Base-by-base conservation (phyloP, 2,329 filamentous ascomycete species). In the Aphanocladium album region DNA sequence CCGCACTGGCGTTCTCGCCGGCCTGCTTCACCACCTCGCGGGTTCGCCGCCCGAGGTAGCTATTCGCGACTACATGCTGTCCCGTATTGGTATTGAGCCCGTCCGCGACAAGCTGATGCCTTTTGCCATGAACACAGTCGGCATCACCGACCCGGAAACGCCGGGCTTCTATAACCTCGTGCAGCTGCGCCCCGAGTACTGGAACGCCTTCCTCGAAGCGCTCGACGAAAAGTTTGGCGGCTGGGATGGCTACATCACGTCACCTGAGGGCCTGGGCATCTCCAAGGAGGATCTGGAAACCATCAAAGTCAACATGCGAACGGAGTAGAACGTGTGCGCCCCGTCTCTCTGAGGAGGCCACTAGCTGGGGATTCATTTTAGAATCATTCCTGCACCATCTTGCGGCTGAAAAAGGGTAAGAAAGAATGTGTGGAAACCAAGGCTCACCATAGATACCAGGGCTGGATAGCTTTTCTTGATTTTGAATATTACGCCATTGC, bases 41-140 rank as follows among this genome's bases (percentile, higher is more conserved):
- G 81, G 80, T 33, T 77, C 78, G 25, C 64, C 74, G 5, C 64
- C 71, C 12, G 75, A 82, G 25, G 71, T 69, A 14, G 71, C 82
- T 37, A 66, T 71, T 21, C 70, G 79, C 47, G 82, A 85, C 71
- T 85, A 80, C 71, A 72, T 83, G 69, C 73, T 85, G 30, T 83
- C 81, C 11, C 76, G 82, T 30, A 75, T 85, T 62, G 81, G 82
- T 33, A 76, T 74, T 0, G 82, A 84, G 69, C 77, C 77, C 27
- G 79, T 77, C 7, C 79, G 81, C 21, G 75, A 79, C 61, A 73
- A 75, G 64, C 76, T 85, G 5, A 63, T 81, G 14, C 66, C 69
- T 5, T 79, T 77, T 58, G 76, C 79, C 14, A 66, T 75, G 62
- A 65, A 69, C 33, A 76, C 73, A 25, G 65, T 76, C 1, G 72